A percentile compares a stretch with the other conserved stretches of the same genome.
These are phyloP conservation scores for Rozella allomycis DNA, from an alignment of 371 early-diverging fungal species.

Conservation along the genomic window DNA sequence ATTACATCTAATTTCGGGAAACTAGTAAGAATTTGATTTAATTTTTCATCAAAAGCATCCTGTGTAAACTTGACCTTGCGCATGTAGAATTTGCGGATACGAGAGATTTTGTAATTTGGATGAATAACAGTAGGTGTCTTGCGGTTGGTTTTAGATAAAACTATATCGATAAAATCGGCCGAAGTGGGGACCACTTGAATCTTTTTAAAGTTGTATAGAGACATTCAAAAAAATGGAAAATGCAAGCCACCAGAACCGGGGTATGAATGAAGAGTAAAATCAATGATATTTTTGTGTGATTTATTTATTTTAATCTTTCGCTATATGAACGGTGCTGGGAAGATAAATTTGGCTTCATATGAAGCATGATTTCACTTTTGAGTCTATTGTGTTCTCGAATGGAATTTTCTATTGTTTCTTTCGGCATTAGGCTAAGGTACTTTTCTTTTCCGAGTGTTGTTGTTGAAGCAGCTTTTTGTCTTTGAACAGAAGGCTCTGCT, in stretches of 20 bases:
- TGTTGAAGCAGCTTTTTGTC: too few relatives aligned
- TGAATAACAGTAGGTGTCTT: constrained; percentile 98
- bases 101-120: constrained; percentile 78
- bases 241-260: too few relatives aligned
- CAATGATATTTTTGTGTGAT: background rate
- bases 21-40: constrained; percentile 75
- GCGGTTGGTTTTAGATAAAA: constrained; percentile 95
- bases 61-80: constrained; percentile 99
- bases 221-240: constrained; percentile 4
- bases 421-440: too few relatives aligned
- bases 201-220: constrained; percentile 88
- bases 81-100: constrained; percentile 98
- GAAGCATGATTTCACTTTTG: background rate
- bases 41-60: constrained; percentile 83
- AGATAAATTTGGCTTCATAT: background rate
- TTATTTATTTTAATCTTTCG: background rate
- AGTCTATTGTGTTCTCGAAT: too few relatives aligned
- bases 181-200: constrained; percentile 90
- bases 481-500: too few relatives aligned
- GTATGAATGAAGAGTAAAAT: background rate
- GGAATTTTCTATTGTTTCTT: too few relatives aligned
- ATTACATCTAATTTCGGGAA: constrained; percentile 96
- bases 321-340: background rate
- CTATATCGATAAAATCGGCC: constrained; percentile 91
- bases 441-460: too few relatives aligned